These are phyloP conservation scores for Anthostomella pinea DNA, from an alignment of 2,329 filamentous ascomycete genomes.

Conservation along the genomic window DNA sequence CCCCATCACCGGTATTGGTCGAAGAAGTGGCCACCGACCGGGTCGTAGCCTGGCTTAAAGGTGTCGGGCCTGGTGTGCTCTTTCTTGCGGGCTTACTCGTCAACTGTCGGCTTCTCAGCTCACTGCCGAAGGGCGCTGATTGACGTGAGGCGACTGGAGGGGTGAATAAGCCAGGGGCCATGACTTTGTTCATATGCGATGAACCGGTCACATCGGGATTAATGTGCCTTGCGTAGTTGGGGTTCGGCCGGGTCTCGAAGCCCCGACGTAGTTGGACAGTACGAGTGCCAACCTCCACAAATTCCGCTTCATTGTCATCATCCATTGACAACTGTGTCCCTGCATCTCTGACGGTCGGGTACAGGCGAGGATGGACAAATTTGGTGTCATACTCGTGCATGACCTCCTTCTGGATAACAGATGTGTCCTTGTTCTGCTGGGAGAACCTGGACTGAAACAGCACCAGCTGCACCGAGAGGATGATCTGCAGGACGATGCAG, in stretches of 20 bases:
- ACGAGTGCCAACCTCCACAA: conserved; percentile 51
- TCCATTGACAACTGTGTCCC: conserved; percentile 70
- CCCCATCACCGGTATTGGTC: conserved; percentile 47
- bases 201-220: conserved; percentile 56
- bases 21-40: conserved; percentile 19
- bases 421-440: conserved; percentile 81
- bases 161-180: conserved; percentile 43
- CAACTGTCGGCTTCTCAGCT: conserved; percentile 33
- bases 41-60: conserved; percentile 22
- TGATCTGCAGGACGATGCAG: conserved; percentile 69
- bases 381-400: conserved; percentile 95
- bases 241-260: conserved; percentile 81
- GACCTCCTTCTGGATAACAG: conserved; percentile 85
- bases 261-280: conserved; percentile 66
- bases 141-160: conserved; percentile 33
- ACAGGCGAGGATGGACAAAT: conserved; percentile 86
- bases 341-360: conserved; percentile 73
- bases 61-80: conserved; percentile 65
- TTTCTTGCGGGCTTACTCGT: conserved; percentile 72
- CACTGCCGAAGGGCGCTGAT: conserved; percentile 34
- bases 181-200: conserved; percentile 34
- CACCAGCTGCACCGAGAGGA: conserved; percentile 75
- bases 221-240: conserved; percentile 71
- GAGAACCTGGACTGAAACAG: conserved; percentile 71
- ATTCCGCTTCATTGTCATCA: conserved; percentile 40